These are phyloP conservation scores for Lagerstroemia speciosa DNA, from an alignment of 345 rosid genomes.

Conservation along the genomic window DNA sequence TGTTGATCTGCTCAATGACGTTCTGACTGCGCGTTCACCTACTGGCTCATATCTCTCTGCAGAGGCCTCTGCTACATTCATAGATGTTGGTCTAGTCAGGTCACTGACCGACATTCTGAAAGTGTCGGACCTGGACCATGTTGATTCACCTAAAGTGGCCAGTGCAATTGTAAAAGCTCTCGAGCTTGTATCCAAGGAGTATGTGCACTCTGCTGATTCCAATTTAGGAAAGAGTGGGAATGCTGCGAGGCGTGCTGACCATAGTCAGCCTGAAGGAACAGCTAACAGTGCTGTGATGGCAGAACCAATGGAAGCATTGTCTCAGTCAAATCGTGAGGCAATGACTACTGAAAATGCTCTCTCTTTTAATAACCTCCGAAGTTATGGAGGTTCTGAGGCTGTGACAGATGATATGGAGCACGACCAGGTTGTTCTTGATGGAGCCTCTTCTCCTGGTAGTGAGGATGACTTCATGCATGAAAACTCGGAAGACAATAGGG, in stretches of 20 bases:
- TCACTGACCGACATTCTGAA: constrained; percentile 74
- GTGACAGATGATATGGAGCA: constrained; percentile 93
- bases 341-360: constrained; percentile 42
- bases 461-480: constrained; percentile 94
- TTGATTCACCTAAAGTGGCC: constrained; percentile 81
- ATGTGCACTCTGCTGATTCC: constrained; percentile 57
- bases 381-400: constrained; percentile 70
- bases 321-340: constrained; percentile 52
- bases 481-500: constrained; percentile 65
- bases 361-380: constrained; percentile 39
- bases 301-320: constrained; percentile 43
- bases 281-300: constrained; percentile 45
- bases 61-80: constrained; percentile 85
- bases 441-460: constrained; percentile 50
- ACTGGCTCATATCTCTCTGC: constrained; percentile 72
- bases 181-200: constrained; percentile 91
- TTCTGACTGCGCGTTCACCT: constrained; percentile 71
- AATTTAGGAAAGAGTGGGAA: constrained; percentile 52
- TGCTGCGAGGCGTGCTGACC: constrained; percentile 41
- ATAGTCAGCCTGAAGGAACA: constrained; percentile 39
- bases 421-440: constrained; percentile 89
- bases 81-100: constrained; percentile 78
- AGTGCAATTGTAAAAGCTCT: constrained; percentile 69
- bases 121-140: constrained; percentile 79
- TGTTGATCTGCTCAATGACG: constrained; percentile 79